These are phyloP conservation scores for Viola odorata DNA, from an alignment of 345 rosid species.

Conservation along the genomic window DNA sequence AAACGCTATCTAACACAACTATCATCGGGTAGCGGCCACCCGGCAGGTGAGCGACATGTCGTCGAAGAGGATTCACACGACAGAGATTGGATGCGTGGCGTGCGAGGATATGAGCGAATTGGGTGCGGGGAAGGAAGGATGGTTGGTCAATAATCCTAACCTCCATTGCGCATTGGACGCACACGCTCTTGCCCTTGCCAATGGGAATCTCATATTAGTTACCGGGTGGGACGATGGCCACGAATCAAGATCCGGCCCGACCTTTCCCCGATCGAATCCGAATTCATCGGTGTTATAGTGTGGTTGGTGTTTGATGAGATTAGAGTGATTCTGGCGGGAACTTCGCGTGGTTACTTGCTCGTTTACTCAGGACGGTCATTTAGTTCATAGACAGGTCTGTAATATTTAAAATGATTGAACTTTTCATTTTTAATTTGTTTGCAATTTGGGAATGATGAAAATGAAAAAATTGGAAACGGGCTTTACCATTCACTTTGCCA, in stretches of 20 bases:
- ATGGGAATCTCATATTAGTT: constrained; percentile 45
- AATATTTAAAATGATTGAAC: neutral
- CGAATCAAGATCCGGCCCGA: constrained; percentile 84
- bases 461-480: too few species aligned
- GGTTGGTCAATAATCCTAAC: constrained; percentile 66
- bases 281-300: constrained; percentile 59
- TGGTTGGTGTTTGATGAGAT: constrained; percentile 80
- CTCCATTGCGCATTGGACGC: constrained; percentile 66
- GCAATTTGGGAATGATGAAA: too few species aligned
- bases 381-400: constrained; percentile 79
- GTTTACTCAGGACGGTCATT: constrained; percentile 61
- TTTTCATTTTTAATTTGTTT: neutral
- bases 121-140: constrained; percentile 92
- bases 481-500: too few species aligned
- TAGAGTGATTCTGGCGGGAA: constrained; percentile 65
- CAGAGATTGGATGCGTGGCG: constrained; percentile 85
- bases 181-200: constrained; percentile 67
- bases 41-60: too few species aligned
- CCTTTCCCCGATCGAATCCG: constrained; percentile 72
- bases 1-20: too few species aligned
- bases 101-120: constrained; percentile 67
- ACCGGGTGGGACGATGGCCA: constrained; percentile 64
- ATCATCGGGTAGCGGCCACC: too few species aligned
- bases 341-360: constrained; percentile 74
- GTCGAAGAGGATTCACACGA: constrained; percentile 51